phyloP scores from a whole-genome alignment of 2,329 filamentous ascomycete species.

The Trichoderma sp. region DNA sequence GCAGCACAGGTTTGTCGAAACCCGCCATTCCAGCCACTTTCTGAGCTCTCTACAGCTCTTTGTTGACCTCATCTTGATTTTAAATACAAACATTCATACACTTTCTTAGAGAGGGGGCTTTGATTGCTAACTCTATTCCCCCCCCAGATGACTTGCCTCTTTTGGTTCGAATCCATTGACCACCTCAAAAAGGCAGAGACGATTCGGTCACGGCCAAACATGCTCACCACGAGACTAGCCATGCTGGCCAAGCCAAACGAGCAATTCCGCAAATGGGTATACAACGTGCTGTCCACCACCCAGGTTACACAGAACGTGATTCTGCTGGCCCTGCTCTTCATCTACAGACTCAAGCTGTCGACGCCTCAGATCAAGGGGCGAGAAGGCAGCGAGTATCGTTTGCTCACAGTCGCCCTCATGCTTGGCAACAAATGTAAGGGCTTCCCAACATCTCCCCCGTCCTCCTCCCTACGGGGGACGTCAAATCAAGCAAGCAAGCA shows the following conservation, averaged over 20 bases:
- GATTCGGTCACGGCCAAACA: constrained; percentile 41
- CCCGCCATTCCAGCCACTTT: neutral
- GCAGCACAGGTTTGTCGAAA: constrained; percentile 67
- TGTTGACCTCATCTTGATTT: neutral
- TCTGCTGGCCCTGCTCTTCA: constrained; percentile 82
- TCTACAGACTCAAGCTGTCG: constrained; percentile 86
- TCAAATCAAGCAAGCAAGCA: neutral
- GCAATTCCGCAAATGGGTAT: constrained; percentile 91
- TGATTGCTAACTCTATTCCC: neutral
- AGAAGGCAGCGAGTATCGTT: constrained; percentile 85
- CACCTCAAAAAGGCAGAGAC: constrained; percentile 73
- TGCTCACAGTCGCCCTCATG: constrained; percentile 95
- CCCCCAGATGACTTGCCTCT: constrained; percentile 81
- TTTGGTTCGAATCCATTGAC: constrained; percentile 93
- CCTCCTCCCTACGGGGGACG: neutral
- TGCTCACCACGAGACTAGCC: constrained; percentile 53
- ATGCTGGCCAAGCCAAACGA: constrained; percentile 71
- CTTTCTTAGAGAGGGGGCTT: too few relatives aligned
- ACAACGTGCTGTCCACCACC: constrained; percentile 84
- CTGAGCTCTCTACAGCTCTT: neutral
- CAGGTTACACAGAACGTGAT: constrained; percentile 97
- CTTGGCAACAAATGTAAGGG: constrained; percentile 87
- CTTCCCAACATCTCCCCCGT: neutral
- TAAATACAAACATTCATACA: too few relatives aligned
- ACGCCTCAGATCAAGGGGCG: constrained; percentile 89